Conservation (phyloP, 2,329 filamentous ascomycete species). For the Monosporascus sp. region DNA sequence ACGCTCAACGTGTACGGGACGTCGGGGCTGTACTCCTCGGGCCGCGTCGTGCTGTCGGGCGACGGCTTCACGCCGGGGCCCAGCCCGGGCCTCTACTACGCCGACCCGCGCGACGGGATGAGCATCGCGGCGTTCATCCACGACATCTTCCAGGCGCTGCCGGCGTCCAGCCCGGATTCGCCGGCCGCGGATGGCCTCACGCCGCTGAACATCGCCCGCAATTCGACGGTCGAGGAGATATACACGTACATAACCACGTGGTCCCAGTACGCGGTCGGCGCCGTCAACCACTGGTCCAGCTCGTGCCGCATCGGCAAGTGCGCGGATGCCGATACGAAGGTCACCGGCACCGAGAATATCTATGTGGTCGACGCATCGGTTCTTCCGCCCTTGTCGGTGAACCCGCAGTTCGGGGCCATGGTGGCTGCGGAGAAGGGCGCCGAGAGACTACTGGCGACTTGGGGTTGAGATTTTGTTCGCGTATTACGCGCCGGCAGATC, state of each 20-base stretch:
- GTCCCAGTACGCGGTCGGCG: conserved; percentile 42
- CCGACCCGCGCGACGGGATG: conserved; percentile 40
- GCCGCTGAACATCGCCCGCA: conserved; percentile 43
- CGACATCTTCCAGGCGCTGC: conserved; percentile 42
- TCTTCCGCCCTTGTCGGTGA: conserved; percentile 45
- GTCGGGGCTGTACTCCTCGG: conserved; percentile 45
- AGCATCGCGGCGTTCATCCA: conserved; percentile 47
- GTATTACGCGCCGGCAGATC: no score
- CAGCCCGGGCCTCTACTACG: conserved; percentile 40
- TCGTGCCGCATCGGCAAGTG: conserved; percentile 46
- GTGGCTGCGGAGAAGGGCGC: conserved; percentile 46
- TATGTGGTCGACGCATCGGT: conserved; percentile 49
- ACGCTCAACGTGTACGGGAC: conserved; percentile 55
- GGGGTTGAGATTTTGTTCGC: conserved; percentile 2
- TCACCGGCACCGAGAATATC: conserved; percentile 44
- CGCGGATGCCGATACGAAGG: conserved; percentile 41
- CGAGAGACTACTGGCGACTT: conserved; percentile 38
- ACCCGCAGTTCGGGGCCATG: conserved; percentile 52
- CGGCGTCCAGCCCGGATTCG: conserved; percentile 17
- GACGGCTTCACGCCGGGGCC: conserved; percentile 40
- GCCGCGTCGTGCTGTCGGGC: conserved; percentile 36
- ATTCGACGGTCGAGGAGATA: conserved; percentile 43
- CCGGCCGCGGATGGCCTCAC: conserved; percentile 34
- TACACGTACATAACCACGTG: conserved; percentile 43
- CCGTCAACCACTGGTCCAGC: conserved; percentile 50